phyloP scores from a whole-genome alignment of 2,329 filamentous ascomycete genomes.

The Microdochium trichocladiopsis region DNA sequence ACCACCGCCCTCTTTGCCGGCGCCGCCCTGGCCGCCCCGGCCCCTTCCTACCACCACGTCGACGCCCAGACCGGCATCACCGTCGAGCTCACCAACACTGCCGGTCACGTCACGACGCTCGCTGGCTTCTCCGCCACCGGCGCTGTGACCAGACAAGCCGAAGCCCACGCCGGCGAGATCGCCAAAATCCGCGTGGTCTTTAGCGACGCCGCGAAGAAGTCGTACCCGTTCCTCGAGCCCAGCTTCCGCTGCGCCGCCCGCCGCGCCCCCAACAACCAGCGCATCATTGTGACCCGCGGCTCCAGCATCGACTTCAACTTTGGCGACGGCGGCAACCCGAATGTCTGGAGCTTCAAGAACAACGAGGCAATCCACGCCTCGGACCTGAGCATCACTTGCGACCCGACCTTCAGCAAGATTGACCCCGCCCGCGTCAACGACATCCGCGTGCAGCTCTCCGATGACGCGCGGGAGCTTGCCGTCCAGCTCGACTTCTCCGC shows the following conservation, averaged over 20 bases:
- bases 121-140: not conserved
- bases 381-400: not conserved
- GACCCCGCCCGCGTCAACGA: not conserved
- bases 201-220: not conserved
- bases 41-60: not conserved
- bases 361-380: not conserved
- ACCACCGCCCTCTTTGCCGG: not conserved
- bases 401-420: not conserved
- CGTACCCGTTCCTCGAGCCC: not conserved
- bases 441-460: not conserved
- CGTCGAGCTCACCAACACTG: not conserved
- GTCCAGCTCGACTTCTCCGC: not conserved
- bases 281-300: not conserved
- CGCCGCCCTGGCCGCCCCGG: not conserved
- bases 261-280: not conserved
- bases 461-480: not conserved
- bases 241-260: not conserved
- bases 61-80: not conserved
- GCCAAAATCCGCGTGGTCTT: not conserved
- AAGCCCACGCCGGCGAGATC: not conserved
- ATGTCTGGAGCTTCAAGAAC: not conserved
- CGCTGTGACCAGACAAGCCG: not conserved
- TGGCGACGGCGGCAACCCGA: not conserved
- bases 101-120: not conserved
- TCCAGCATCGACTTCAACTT: not conserved